Percentiles rank a stretch among this genome's conserved stretches.
phyloP scores from a whole-genome alignment of 495 filamentous ascomycete species.

The Aspergillus taichungensis region DNA sequence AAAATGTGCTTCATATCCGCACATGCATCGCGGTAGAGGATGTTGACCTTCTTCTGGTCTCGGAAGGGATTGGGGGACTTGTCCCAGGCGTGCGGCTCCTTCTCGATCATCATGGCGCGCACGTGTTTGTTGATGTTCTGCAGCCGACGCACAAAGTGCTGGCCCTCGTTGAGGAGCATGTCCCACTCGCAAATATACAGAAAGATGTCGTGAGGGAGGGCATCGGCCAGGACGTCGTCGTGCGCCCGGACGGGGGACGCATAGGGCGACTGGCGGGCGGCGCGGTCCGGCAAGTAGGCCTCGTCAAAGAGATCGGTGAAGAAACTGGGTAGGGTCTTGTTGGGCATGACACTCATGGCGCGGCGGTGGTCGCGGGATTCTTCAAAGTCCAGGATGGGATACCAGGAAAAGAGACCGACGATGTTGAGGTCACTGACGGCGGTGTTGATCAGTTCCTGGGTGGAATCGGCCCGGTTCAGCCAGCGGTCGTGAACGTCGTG shows the following conservation, averaged over 20 bases:
- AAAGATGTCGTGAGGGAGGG: slow-evolving; percentile 55
- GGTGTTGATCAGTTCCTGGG: slow-evolving; percentile 26
- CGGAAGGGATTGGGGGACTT: slow-evolving; percentile 72
- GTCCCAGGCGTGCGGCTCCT: slow-evolving; percentile 75
- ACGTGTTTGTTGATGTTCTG: slow-evolving; percentile 57
- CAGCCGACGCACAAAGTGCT: slow-evolving; percentile 57
- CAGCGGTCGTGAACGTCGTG: slow-evolving; percentile 17
- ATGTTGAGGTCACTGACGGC: slow-evolving; percentile 33
- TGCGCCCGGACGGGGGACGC: slow-evolving; percentile 55
- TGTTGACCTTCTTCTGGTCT: slow-evolving; percentile 35
- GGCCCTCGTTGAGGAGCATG: slow-evolving; percentile 74
- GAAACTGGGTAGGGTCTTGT: slow-evolving; percentile 62
- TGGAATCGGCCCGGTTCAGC: slow-evolving; percentile 28
- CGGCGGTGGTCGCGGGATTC: slow-evolving; percentile 65
- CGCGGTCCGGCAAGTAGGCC: slow-evolving; percentile 57
- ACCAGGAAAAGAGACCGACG: slow-evolving; percentile 62
- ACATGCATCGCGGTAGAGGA: slow-evolving; percentile 36
- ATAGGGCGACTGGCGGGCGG: slow-evolving; percentile 46
- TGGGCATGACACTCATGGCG: slow-evolving; percentile 51
- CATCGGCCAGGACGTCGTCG: slow-evolving; percentile 37
- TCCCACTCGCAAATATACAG: slow-evolving; percentile 86
- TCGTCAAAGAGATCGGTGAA: slow-evolving; percentile 84
- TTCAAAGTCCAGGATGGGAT: slow-evolving; percentile 79
- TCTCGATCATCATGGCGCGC: slow-evolving; percentile 60
- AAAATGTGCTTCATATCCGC: slow-evolving; percentile 39